Percentiles rank a stretch among this genome's conserved stretches.
phyloP scores from a whole-genome alignment of 2,329 filamentous ascomycete genomes.

The Hysterium pulicare region DNA sequence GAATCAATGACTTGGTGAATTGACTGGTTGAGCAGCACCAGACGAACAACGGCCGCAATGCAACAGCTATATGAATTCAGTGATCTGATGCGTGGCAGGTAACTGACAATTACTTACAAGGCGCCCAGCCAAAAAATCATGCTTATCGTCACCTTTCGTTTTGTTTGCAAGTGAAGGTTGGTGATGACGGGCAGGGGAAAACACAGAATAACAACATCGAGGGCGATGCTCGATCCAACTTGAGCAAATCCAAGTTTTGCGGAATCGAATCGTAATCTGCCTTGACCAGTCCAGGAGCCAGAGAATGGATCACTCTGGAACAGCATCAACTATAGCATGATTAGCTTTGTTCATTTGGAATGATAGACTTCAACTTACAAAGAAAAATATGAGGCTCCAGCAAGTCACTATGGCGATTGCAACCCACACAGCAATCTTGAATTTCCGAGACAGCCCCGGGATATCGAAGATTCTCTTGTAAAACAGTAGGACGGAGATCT shows the following conservation, averaged over 20 bases:
- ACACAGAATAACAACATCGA: slow-evolving; percentile 13
- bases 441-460: no score
- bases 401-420: neutral
- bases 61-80: slow-evolving; percentile 5
- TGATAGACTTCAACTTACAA: neutral
- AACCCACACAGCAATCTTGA: neutral
- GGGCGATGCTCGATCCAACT: slow-evolving; percentile 2
- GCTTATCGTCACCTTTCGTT: slow-evolving; percentile 14
- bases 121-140: slow-evolving; percentile 13
- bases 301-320: slow-evolving; percentile 1
- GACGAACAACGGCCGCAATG: slow-evolving; percentile 10
- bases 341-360: neutral
- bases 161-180: slow-evolving; percentile 13
- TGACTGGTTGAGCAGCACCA: slow-evolving; percentile 3
- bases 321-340: neutral
- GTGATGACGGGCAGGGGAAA: slow-evolving; percentile 18
- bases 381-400: slow-evolving; percentile 3
- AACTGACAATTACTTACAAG: slow-evolving; percentile 6
- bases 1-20: neutral
- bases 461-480: slow-evolving; percentile 6
- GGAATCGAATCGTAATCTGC: slow-evolving; percentile 1
- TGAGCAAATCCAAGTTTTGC: neutral
- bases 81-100: neutral
- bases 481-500: slow-evolving; percentile 7
- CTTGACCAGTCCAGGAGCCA: slow-evolving; percentile 1